A percentile compares a stretch with the other conserved stretches of the same genome.
Conservation (phyloP, 2,329 filamentous ascomycete genomes). For the Seiridium cupressi region DNA sequence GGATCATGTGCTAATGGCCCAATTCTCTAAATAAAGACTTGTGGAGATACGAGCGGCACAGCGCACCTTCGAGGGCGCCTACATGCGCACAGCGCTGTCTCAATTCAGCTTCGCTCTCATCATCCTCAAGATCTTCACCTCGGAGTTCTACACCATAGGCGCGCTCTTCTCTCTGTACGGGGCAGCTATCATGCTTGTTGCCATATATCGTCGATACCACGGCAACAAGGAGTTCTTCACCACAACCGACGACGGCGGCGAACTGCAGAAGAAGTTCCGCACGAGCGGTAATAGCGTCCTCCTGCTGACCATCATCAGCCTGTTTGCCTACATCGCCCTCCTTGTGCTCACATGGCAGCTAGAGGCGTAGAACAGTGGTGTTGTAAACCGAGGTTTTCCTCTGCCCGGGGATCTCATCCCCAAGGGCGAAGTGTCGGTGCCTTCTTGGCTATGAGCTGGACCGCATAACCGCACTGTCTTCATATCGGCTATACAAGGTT, state of each 20-base stretch:
- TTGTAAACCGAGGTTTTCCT: not conserved
- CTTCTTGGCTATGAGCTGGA: too few relatives aligned
- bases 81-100: conserved; percentile 88
- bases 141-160: conserved; percentile 96
- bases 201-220: conserved; percentile 82
- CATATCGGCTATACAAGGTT: too few relatives aligned
- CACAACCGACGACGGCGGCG: conserved; percentile 41
- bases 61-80: conserved; percentile 95
- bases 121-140: conserved; percentile 93
- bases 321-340: conserved; percentile 56
- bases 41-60: conserved; percentile 94
- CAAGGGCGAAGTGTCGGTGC: not conserved
- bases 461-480: too few relatives aligned
- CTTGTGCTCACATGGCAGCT: conserved; percentile 54
- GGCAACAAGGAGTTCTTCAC: conserved; percentile 93
- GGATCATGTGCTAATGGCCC: not conserved
- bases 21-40: conserved; percentile 46
- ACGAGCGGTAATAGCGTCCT: conserved; percentile 64
- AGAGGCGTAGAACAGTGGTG: conserved; percentile 15
- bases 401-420: not conserved
- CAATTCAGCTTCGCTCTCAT: conserved; percentile 95
- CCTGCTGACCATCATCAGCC: conserved; percentile 54
- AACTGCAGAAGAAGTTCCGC: conserved; percentile 55
- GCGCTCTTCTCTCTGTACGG: conserved; percentile 93
- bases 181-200: conserved; percentile 76